Evolutionary conservation across 2,329 filamentous ascomycete genomes (phyloP).

Genomic region (Ciborinia camelliae): DNA sequence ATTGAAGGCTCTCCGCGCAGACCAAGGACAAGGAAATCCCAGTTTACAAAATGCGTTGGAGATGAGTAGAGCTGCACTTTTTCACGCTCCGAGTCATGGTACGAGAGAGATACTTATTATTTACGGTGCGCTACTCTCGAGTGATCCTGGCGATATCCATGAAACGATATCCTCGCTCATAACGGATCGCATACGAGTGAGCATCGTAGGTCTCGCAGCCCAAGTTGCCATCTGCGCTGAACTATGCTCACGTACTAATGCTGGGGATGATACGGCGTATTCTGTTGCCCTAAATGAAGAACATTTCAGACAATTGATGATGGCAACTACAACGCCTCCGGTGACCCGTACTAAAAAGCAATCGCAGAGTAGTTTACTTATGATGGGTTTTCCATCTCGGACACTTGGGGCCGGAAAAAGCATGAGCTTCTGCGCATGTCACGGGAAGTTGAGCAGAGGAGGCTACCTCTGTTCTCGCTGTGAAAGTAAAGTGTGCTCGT

Average conservation of each 20-base stretch:
- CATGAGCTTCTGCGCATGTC: conserved; percentile 82
- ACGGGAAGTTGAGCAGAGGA: conserved; percentile 75
- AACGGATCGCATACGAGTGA: conserved; percentile 78
- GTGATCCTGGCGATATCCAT: conserved; percentile 93
- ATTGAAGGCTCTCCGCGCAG: conserved; percentile 62
- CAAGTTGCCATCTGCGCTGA: conserved; percentile 91
- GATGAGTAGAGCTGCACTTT: conserved; percentile 89
- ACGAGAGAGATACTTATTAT: conserved; percentile 90
- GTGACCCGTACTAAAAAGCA: conserved; percentile 65
- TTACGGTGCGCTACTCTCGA: conserved; percentile 84
- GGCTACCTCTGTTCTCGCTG: conserved; percentile 92
- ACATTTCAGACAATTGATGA: conserved; percentile 84
- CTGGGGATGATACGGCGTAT: conserved; percentile 72
- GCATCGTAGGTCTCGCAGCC: conserved; percentile 84
- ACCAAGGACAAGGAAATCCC: conserved; percentile 70
- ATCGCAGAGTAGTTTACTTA: conserved; percentile 66
- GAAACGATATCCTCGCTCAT: conserved; percentile 79
- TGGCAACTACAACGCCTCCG: conserved; percentile 84
- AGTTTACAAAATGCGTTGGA: conserved; percentile 93
- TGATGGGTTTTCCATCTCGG: conserved; percentile 97
- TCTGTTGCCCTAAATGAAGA: conserved; percentile 81
- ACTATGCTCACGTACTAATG: conserved; percentile 83
- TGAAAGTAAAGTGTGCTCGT: conserved; percentile 78
- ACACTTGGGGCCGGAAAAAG: conserved; percentile 66
- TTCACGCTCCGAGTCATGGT: conserved; percentile 87